These are phyloP conservation scores for Aspergillus heteromorphus DNA, from an alignment of 495 filamentous ascomycete species.

Conservation along the genomic window DNA sequence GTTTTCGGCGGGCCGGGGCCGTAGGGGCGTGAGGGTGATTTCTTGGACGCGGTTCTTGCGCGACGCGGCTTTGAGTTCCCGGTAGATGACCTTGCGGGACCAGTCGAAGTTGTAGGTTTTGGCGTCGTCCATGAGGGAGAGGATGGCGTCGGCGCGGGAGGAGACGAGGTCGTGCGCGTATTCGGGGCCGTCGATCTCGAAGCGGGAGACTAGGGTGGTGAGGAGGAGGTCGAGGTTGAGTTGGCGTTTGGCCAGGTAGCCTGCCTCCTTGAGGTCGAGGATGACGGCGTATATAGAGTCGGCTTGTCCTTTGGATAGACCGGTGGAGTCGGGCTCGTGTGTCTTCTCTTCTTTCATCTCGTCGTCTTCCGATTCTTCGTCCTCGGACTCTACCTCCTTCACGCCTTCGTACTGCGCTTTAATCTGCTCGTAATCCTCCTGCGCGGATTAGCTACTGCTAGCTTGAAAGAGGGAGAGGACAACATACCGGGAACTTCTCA, in stretches of 20 bases:
- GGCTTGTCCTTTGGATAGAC: conserved; percentile 31
- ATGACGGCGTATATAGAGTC: conserved; percentile 35
- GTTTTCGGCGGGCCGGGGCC: conserved; percentile 17
- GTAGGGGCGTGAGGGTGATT: conserved; percentile 31
- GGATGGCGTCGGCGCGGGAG: conserved; percentile 26
- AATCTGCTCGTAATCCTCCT: conserved; percentile 41
- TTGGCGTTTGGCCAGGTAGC: conserved; percentile 41
- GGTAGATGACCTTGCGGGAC: conserved; percentile 42
- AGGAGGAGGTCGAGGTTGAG: conserved; percentile 37
- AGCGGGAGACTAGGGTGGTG: conserved; percentile 22
- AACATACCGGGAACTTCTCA: conserved; percentile 43
- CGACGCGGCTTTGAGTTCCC: conserved; percentile 33
- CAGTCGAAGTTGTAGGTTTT: conserved; percentile 34
- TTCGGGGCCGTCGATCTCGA: conserved; percentile 27
- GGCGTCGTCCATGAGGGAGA: conserved; percentile 35
- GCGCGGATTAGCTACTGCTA: neutral
- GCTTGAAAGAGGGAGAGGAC: neutral
- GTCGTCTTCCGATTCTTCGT: conserved; percentile 18
- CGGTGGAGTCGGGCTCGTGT: conserved; percentile 23
- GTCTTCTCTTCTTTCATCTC: conserved; percentile 17
- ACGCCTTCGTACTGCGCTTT: conserved; percentile 28
- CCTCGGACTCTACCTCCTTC: conserved; percentile 21
- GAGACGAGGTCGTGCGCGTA: conserved; percentile 35
- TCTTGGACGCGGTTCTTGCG: conserved; percentile 21
- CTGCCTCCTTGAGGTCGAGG: conserved; percentile 32